Base-by-base conservation (phyloP, 192 early-diverging fungal species). In the Rhizophagus sp. region DNA sequence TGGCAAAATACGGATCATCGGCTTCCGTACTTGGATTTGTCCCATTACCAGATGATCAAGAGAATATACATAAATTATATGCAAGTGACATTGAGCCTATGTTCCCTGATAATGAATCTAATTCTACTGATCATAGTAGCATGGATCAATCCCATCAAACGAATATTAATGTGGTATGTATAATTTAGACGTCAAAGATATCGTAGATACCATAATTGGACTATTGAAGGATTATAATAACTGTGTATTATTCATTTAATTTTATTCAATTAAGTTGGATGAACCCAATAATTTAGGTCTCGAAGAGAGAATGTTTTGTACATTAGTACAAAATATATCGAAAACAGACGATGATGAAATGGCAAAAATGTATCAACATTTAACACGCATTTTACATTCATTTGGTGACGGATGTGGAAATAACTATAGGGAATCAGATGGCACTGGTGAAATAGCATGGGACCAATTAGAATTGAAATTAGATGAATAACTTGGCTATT, bases 341-440 rank as follows among this genome's bases (percentile, higher is more conserved):
- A 75, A 57, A 36, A 11, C 27, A 6, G 61, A 76, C 47, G 61
- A 76, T 25, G 36, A 64, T 34, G 6, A 76, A 64, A 76, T 76
- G 75, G 8, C 62, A 76, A 76, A 63, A 36, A 63, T 76, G 34
- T 76, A 64, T 64, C 75, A 76, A 76, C 62, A 76, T 76, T 63
- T 76, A 22, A 8, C 61, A 36, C 73, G 73, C 8, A 19, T 76
- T 41, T 63, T 76, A 25, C 11, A 41, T 24, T 63, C 75, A 22
- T 63, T 76, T 63, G 61, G 13, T 8, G 25, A 76, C 15, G 74
- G 8, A 0, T 39, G 3, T 70, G 68, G 30, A 41, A n/a, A 41
- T 41, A 41, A 41, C 7, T 0, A 8, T 41, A 41, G 39, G 39
- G 39, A 41, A 41, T 41, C 6, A 4, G 50, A 52, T 52, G 50